Evolutionary conservation across 768 basidiomycete genomes (phyloP), one percentile per base, ranked within the genome.

Genomic region (Mycena filopes): DNA sequence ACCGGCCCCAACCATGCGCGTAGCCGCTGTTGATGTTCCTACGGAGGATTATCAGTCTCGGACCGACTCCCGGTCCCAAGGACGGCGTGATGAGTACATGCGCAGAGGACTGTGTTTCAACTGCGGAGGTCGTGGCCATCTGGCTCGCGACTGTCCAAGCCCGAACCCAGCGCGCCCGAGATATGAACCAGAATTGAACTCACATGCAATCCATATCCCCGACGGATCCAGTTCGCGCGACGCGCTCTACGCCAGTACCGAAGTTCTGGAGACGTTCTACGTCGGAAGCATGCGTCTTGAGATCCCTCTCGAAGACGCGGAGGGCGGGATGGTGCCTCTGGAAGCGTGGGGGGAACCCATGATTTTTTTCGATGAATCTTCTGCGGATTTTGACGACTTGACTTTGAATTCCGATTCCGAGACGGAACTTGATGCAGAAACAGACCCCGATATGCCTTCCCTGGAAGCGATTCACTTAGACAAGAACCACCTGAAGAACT

Each of bases 241-340:
- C 16, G 55, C 43, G 42, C 8, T 56, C 9, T 48, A 40, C 20
- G 56, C 16, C 8, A 58, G 46, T 18, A 58, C 56, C 1, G 56
- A 58, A 36, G 25, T 36, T 6, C 15, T 29, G 31, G 29, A 46
- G 2, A 38, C 11, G 9, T 25, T 57, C 0, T 33, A 46, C 45
- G 43, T 47, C 1, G 55, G 55, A 18, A 57, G 55, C 23, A 23
- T 47, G 9, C 55, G 21, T 1, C 33, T 55, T 45, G 55, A 33
- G 0, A 8, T 33, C 11, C 33, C 16, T 49, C 18, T 48, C 56
- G 47, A 48, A 58, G 33, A 47, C 45, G 55, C 36, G 55, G 55
- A 57, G 55, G 55, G 55, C 55, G 55, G 25, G 55, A 43, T 57
- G 46, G 46, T 26, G 47, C 46, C 56, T 16, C 3, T 58, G 8